Conservation (phyloP, 2,329 filamentous ascomycete species). For the Clonostachys sp. region DNA sequence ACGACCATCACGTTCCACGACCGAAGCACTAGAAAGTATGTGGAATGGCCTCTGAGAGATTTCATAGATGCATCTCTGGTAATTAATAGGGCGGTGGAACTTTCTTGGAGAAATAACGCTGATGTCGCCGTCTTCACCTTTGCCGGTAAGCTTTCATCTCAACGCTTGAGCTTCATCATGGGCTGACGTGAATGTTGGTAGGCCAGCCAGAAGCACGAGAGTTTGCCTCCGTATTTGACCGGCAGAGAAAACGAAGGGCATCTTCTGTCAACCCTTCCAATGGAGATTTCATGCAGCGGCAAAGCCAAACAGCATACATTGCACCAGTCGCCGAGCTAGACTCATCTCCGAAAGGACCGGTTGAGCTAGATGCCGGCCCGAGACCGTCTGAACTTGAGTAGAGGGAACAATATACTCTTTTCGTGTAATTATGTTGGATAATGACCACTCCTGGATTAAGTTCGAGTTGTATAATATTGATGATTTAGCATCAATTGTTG, state of each 20-base stretch:
- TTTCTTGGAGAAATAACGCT: background rate
- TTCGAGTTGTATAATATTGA: too few species aligned
- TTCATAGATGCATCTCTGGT: background rate
- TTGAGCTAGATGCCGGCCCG: too few species aligned
- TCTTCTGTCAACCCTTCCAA: too few species aligned
- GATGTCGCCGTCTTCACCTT: background rate
- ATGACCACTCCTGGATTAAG: too few species aligned
- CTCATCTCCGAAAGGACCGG: too few species aligned
- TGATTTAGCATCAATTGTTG: too few species aligned
- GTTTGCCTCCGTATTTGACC: background rate
- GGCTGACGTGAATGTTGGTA: background rate
- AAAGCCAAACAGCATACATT: too few species aligned
- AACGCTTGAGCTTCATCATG: background rate
- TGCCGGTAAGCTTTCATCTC: background rate
- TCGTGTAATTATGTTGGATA: too few species aligned
- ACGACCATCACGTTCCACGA: background rate
- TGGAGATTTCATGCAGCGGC: too few species aligned
- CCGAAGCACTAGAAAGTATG: background rate
- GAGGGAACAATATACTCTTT: too few species aligned
- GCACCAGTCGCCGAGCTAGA: too few species aligned
- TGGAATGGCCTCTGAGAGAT: background rate
- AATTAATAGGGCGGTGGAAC: background rate
- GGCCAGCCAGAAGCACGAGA: background rate
- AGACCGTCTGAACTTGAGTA: too few species aligned
- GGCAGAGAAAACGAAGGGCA: background rate